Conservation (phyloP, 2,329 filamentous ascomycete species). For the Erysiphe pulchra region DNA sequence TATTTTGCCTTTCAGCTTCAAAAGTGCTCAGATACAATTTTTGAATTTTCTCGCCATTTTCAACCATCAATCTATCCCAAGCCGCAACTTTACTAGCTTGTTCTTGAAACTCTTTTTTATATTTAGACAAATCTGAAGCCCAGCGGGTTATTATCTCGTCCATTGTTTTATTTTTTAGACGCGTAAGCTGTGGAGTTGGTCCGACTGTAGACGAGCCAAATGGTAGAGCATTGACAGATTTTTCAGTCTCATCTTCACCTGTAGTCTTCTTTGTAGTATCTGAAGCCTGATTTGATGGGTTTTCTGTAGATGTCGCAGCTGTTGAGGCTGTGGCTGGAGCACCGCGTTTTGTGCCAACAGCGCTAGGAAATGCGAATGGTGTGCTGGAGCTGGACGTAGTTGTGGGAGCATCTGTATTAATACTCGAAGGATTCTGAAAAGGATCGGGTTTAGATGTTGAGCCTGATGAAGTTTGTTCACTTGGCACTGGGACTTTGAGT, state of each 20-base stretch:
- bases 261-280: neutral
- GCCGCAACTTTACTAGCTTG: conserved; percentile 62
- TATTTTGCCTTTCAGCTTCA: conserved; percentile 76
- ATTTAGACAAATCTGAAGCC: conserved; percentile 85
- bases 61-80: conserved; percentile 82
- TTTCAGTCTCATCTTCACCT: conserved; percentile 5
- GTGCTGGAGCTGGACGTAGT: conserved; percentile 2
- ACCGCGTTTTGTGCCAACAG: neutral
- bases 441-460: conserved; percentile 5
- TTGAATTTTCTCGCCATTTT: conserved; percentile 87
- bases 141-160: conserved; percentile 95
- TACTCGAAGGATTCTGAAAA: conserved; percentile 7
- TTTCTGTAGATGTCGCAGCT: conserved; percentile 5
- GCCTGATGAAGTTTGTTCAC: conserved; percentile 4
- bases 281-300: conserved; percentile 2
- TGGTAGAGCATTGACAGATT: conserved; percentile 12
- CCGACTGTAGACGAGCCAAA: conserved; percentile 55
- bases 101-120: conserved; percentile 86
- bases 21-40: conserved; percentile 79
- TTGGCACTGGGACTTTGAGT: conserved; percentile 8
- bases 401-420: conserved; percentile 9
- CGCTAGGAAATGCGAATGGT: neutral
- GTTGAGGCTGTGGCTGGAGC: neutral
- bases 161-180: conserved; percentile 96
- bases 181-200: conserved; percentile 60